Conservation (phyloP, 495 filamentous ascomycete genomes). For the Talaromyces adpressus region DNA sequence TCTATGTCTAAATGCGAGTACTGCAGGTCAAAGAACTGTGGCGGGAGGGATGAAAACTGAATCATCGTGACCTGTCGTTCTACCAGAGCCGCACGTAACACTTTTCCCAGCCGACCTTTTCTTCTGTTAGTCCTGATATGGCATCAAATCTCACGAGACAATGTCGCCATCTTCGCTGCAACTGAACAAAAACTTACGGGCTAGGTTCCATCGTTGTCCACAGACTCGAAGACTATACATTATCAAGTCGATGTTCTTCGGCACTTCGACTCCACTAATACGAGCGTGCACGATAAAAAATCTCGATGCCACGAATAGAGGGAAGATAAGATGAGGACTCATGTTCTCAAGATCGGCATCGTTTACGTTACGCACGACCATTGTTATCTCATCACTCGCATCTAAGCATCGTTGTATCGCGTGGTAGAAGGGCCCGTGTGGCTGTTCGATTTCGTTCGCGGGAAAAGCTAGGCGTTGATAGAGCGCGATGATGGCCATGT, state of each 20-base stretch:
- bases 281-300: conserved; percentile 13
- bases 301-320: conserved; percentile 22
- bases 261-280: too few species aligned
- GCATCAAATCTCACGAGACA: background rate
- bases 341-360: conserved; percentile 22
- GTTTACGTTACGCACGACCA: conserved; percentile 13
- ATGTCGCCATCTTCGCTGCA: background rate
- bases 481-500: conserved; percentile 20
- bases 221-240: too few species aligned
- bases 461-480: conserved; percentile 18
- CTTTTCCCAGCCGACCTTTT: background rate
- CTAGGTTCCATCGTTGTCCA: too few species aligned
- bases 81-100: background rate
- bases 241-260: too few species aligned
- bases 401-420: conserved; percentile 25
- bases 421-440: conserved; percentile 16
- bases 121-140: background rate
- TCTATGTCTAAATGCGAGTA: conserved; percentile 6
- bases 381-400: conserved; percentile 22
- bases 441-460: conserved; percentile 11
- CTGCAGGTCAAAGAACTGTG: conserved; percentile 10
- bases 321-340: conserved; percentile 22
- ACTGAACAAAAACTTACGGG: too few species aligned
- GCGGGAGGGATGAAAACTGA: conserved; percentile 4
- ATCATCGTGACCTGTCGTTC: background rate